Conservation (phyloP, 2,329 filamentous ascomycete genomes). For the Botrytis medusae region DNA sequence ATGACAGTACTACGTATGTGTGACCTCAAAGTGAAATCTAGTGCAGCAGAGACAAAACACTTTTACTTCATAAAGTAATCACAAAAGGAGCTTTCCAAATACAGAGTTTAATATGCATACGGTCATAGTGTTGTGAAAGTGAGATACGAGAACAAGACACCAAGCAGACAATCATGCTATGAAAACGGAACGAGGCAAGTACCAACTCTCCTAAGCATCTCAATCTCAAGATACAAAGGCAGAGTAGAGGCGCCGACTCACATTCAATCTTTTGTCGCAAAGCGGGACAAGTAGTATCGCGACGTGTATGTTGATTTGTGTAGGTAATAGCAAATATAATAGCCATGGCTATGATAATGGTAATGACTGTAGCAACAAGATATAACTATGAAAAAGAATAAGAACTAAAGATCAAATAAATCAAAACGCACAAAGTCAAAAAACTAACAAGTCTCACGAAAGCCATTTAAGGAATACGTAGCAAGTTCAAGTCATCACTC, state of each 20-base stretch:
- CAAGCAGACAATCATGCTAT: background rate
- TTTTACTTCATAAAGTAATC: background rate
- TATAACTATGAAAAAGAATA: background rate
- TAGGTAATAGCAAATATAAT: background rate
- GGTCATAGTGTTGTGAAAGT: background rate
- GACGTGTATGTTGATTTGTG: background rate
- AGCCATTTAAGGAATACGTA: conserved; percentile 18
- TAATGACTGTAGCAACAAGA: background rate
- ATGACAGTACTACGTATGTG: background rate
- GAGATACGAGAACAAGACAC: background rate
- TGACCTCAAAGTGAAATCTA: background rate
- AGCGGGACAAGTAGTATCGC: background rate
- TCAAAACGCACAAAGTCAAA: conserved; percentile 5
- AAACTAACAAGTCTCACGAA: conserved; percentile 21
- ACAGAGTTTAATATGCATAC: background rate
- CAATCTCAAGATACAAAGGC: background rate
- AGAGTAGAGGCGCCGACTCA: background rate
- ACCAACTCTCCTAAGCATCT: background rate
- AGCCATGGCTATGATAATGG: background rate
- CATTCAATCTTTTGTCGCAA: background rate
- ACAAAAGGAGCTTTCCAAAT: background rate
- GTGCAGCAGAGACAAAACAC: no score
- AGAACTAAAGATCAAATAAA: background rate
- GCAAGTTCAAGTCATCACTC: conserved; percentile 21
- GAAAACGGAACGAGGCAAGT: background rate